These are phyloP conservation scores for Fagopyrum tataricum DNA, from an alignment of 148 eudicot species.

Conservation along the genomic window DNA sequence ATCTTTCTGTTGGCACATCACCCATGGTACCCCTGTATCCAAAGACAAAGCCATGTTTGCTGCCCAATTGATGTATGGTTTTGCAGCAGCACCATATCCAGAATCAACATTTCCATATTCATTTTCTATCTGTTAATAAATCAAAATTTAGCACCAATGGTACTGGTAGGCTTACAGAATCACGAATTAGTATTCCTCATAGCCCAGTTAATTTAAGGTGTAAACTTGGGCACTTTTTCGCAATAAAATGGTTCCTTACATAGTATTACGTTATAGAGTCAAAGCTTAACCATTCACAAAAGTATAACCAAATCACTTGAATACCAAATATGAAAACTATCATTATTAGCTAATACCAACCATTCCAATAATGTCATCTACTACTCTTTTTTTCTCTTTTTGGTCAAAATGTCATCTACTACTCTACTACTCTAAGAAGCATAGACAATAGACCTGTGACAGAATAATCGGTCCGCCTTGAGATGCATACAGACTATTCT, in stretches of 20 bases:
- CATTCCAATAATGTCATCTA: neutral
- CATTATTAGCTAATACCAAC: neutral
- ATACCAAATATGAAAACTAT: neutral
- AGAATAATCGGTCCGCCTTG: constrained; percentile 98
- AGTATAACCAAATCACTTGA: neutral
- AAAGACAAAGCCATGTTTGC: constrained; percentile 85
- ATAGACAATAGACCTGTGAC: constrained; percentile 61
- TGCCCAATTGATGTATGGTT: constrained; percentile 80
- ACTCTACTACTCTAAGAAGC: neutral
- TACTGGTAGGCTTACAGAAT: neutral
- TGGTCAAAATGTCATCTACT: neutral
- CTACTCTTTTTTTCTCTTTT: neutral
- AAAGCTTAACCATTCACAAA: neutral
- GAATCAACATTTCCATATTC: constrained; percentile 79
- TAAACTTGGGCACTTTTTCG: neutral
- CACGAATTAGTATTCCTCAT: neutral
- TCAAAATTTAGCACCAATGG: neutral
- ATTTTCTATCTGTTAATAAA: constrained; percentile 61
- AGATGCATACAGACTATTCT: constrained; percentile 73
- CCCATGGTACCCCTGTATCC: constrained; percentile 96
- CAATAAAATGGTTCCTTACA: neutral
- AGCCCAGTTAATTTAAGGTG: neutral
- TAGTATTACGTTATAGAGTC: neutral
- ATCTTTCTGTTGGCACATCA: constrained; percentile 85
- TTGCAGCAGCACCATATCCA: constrained; percentile 54